phyloP scores from a whole-genome alignment of 345 rosid genomes.

The Ricinus communis region DNA sequence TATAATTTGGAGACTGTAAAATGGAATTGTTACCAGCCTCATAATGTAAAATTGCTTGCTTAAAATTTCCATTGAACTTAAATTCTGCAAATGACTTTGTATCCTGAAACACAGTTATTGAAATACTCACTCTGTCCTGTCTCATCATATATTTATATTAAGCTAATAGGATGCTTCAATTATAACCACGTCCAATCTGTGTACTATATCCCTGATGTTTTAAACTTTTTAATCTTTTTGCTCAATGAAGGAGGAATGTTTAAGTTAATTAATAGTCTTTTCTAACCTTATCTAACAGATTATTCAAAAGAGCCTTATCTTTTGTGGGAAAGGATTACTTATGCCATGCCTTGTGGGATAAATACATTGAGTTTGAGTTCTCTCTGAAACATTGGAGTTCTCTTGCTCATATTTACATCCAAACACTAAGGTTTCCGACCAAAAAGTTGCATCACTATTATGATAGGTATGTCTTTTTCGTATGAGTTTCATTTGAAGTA shows the following conservation, averaged over 20 bases:
- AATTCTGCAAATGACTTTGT: no score
- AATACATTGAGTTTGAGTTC: constrained; percentile 63
- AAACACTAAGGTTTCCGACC: constrained; percentile 68
- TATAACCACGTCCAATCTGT: neutral
- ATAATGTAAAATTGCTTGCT: no score
- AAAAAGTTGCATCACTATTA: constrained; percentile 64
- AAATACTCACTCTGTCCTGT: no score
- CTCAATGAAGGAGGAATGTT: neutral
- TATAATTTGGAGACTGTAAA: no score
- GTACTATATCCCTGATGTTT: neutral
- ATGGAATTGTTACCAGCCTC: no score
- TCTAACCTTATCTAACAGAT: constrained; percentile 40
- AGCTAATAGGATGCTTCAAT: neutral
- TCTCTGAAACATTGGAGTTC: constrained; percentile 63
- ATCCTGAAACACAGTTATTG: no score
- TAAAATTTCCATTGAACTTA: no score
- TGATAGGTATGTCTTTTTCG: constrained; percentile 49
- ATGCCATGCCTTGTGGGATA: constrained; percentile 77
- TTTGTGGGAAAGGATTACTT: constrained; percentile 85
- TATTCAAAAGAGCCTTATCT: constrained; percentile 71
- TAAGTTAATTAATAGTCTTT: constrained; percentile 1
- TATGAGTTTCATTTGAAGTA: neutral
- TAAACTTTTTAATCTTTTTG: constrained; percentile 3
- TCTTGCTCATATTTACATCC: constrained; percentile 62
- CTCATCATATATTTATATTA: no score